Evolutionary conservation across 768 basidiomycete species (phyloP), one percentile per base, ranked within the genome.

Genomic region (Sporobolomyces roseus): DNA sequence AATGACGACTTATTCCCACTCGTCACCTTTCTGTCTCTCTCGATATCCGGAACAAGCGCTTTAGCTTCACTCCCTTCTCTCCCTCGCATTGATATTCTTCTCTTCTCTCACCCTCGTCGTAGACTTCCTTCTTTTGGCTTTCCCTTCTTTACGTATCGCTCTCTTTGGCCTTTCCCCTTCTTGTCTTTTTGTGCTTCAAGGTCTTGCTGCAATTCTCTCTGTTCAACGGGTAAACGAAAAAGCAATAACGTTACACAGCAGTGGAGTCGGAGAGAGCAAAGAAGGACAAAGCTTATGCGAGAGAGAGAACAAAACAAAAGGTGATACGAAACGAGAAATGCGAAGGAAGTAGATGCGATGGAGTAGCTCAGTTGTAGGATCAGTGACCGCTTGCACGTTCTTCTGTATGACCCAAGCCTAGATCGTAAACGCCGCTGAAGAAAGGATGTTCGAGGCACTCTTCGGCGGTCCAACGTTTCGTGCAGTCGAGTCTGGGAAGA

Each of bases 361-460:
- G n/a, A n/a, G n/a, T n/a, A n/a, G n/a, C n/a, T n/a, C n/a, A n/a
- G n/a, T n/a, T n/a, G n/a, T n/a, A n/a, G n/a, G n/a, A n/a, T 29
- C 8, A 12, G 17, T 50, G 49, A 27, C 49, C 49, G 25, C 17
- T 29, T 29, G 25, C 49, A 10, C 48, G 62, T 25, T 32, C 17
- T 25, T 58, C 52, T 27, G 63, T 69, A 36, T 63, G 54, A 7
- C 62, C 68, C 51, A 61, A 59, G 6, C 71, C 71, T 12, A 73
- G 21, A 53, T 69, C 67, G 58, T 63, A 73, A 12, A 49, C 16
- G 25, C 68, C 68, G 36, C 25, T n/a, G 14, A 97, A 81, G 79
- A 96, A 97, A 0, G 85, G 83, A 75, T 97, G 93, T 65, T 84
- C 83, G 52, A 98, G 82, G 23, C 88, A 90, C 10, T 84, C 81